phyloP scores from a whole-genome alignment of 2,329 filamentous ascomycete species.

The Phyllosticta citrichinensis region DNA sequence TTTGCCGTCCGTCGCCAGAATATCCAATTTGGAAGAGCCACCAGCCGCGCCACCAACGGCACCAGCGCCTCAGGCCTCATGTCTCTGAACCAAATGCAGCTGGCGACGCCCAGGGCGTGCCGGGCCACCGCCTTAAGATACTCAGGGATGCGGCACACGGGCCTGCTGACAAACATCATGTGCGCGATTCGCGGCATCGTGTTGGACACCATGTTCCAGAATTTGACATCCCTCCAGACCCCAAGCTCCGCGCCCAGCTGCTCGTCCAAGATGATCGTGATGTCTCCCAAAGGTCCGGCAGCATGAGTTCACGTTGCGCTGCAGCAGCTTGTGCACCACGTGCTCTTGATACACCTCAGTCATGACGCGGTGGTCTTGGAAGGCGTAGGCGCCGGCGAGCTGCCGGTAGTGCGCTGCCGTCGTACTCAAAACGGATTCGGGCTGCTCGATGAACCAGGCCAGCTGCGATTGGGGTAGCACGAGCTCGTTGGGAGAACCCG shows the following conservation, averaged over 20 bases:
- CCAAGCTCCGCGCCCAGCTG: conserved; percentile 28
- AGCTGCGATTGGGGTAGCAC: conserved; percentile 27
- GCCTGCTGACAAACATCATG: conserved; percentile 35
- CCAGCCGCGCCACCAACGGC: conserved; percentile 38
- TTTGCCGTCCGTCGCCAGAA: conserved; percentile 37
- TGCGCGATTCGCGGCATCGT: conserved; percentile 33
- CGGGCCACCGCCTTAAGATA: conserved; percentile 39
- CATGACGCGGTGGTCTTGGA: conserved; percentile 26
- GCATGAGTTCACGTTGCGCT: conserved; percentile 29
- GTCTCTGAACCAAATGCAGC: conserved; percentile 28
- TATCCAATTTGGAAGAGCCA: conserved; percentile 37
- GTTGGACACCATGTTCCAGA: conserved; percentile 16
- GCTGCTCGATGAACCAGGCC: conserved; percentile 33
- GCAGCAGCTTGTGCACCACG: conserved; percentile 31
- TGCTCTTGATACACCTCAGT: conserved; percentile 32
- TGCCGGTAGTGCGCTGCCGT: conserved; percentile 28
- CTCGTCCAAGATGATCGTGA: conserved; percentile 23
- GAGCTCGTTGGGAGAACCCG: conserved; percentile 20
- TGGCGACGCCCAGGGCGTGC: conserved; percentile 42
- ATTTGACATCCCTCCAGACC: conserved; percentile 27
- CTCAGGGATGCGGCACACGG: conserved; percentile 36
- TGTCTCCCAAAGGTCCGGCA: conserved; percentile 31
- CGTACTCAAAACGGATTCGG: conserved; percentile 30
- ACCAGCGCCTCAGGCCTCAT: conserved; percentile 40
- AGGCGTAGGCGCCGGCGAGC: conserved; percentile 30